A percentile compares a stretch with the other conserved stretches of the same genome.
Evolutionary conservation across 805 yeast genomes (phyloP).

Genomic region (Hyphopichia homilentoma): DNA sequence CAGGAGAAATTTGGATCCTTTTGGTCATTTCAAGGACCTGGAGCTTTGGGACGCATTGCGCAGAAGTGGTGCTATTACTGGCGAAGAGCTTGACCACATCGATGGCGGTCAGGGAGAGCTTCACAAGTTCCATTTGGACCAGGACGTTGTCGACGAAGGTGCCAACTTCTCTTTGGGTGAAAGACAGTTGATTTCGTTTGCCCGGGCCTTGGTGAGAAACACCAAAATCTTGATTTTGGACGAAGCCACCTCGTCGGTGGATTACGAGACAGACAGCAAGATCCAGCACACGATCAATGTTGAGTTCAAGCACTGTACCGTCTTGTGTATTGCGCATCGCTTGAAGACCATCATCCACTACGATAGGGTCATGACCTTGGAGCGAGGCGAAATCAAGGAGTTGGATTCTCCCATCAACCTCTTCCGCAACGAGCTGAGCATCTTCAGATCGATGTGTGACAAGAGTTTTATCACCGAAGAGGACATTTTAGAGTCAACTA

Average conservation of each 20-base stretch:
- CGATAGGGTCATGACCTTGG: conserved; percentile 33
- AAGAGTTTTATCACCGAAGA: conserved; percentile 28
- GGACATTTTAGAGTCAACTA: too few species aligned
- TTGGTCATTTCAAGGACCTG: conserved; percentile 9
- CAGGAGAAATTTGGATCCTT: conserved; percentile 16
- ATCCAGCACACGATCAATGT: conserved; percentile 29
- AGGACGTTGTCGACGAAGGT: conserved; percentile 34
- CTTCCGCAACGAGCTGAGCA: conserved; percentile 20
- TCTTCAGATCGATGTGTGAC: conserved; percentile 34
- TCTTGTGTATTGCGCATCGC: conserved; percentile 38
- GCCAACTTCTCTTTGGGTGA: conserved; percentile 37
- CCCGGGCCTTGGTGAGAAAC: conserved; percentile 34
- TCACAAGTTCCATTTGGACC: conserved; percentile 37
- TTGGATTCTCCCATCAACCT: conserved; percentile 32
- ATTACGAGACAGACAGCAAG: conserved; percentile 35
- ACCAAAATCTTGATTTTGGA: conserved; percentile 35
- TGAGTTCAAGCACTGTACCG: conserved; percentile 31
- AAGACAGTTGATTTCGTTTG: conserved; percentile 35
- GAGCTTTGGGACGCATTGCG: conserved; percentile 12
- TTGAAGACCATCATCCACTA: conserved; percentile 34
- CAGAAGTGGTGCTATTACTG: conserved; percentile 38
- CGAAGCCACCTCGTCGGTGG: conserved; percentile 39
- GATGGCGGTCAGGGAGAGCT: too few species aligned
- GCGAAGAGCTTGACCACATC: conserved; percentile 19
- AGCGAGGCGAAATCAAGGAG: conserved; percentile 30